phyloP scores from a whole-genome alignment of 2,329 filamentous ascomycete genomes.

The Colletotrichum coccodes region DNA sequence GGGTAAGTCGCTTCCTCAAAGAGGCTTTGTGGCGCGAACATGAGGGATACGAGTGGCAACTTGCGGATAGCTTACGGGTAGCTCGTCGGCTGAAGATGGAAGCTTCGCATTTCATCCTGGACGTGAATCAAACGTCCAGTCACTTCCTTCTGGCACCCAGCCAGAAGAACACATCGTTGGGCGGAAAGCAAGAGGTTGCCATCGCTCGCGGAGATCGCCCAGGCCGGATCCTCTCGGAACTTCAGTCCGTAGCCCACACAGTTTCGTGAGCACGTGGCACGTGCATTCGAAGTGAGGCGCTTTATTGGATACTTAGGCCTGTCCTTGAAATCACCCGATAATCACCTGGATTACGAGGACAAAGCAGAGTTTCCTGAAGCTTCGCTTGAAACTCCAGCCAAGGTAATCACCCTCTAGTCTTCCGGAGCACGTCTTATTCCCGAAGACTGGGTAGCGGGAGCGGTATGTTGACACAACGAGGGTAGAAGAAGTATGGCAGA shows the following conservation, averaged over 20 bases:
- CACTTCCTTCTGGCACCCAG: not conserved
- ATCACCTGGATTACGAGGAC: not conserved
- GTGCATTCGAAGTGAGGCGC: not conserved
- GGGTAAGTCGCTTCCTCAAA: not conserved
- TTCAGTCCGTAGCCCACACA: constrained; percentile 3
- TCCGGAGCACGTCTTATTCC: not conserved
- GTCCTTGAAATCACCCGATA: not conserved
- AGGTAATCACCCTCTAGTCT: not conserved
- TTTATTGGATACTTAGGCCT: not conserved
- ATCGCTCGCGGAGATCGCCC: constrained; percentile 6
- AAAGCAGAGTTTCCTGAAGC: not conserved
- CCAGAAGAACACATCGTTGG: not conserved
- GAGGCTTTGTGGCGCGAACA: not conserved
- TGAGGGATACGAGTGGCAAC: constrained; percentile 5
- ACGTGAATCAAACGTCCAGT: not conserved
- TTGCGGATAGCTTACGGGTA: not conserved
- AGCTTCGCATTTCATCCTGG: not conserved
- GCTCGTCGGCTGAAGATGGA: not conserved
- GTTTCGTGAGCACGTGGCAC: constrained; percentile 23
- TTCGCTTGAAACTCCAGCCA: not conserved
- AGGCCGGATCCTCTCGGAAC: not conserved
- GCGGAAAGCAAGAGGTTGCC: not conserved
- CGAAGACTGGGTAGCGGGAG: not conserved
- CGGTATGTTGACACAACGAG: not conserved
- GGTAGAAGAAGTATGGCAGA: not conserved